These are phyloP conservation scores for Neotropicomus parvogracilis DNA, from an alignment of 1,284 basidiomycete genomes.

Conservation along the genomic window DNA sequence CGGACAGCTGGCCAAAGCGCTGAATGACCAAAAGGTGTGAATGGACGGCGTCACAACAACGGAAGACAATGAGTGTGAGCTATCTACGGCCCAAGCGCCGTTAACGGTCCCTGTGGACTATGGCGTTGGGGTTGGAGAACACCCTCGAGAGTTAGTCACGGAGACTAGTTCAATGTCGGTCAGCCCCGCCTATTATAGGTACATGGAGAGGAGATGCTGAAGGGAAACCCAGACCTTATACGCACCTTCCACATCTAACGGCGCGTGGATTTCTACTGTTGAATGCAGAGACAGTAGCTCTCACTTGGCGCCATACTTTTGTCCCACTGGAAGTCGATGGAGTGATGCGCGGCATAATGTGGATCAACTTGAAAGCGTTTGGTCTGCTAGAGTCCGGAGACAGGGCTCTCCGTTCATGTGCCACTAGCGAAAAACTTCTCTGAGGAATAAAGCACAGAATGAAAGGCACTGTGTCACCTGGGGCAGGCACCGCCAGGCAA, in stretches of 20 bases:
- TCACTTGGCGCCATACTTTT: too few relatives aligned
- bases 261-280: neutral
- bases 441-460: too few relatives aligned
- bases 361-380: constrained; percentile 2
- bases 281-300: neutral
- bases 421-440: neutral
- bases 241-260: too few relatives aligned
- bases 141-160: too few relatives aligned
- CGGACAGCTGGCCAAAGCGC: constrained; percentile 7
- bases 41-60: constrained; percentile 7
- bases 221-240: too few relatives aligned
- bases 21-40: neutral
- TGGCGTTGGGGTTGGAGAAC: too few relatives aligned
- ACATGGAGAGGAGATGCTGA: too few relatives aligned
- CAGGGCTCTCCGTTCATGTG: neutral
- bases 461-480: too few relatives aligned
- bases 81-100: neutral
- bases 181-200: too few relatives aligned
- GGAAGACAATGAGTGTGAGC: constrained; percentile 14
- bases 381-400: neutral
- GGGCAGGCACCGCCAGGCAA: too few relatives aligned
- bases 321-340: neutral
- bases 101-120: too few relatives aligned
- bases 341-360: constrained; percentile 4
- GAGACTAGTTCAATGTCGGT: too few relatives aligned